phyloP scores from a whole-genome alignment of 2,329 filamentous ascomycete genomes.

The Alternaria consortialis region DNA sequence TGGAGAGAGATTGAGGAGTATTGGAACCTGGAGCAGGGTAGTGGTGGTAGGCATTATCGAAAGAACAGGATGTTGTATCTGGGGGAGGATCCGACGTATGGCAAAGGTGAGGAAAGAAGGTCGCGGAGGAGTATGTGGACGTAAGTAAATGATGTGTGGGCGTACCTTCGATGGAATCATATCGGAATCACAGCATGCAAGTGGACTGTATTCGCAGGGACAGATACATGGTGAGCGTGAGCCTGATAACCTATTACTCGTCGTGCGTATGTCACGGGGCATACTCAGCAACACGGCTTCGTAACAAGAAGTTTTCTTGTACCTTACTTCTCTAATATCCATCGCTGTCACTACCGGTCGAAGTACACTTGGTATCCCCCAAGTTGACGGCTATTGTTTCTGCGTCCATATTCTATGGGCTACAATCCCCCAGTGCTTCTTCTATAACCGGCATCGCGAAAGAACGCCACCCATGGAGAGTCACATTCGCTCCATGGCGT shows the following conservation, averaged over 20 bases:
- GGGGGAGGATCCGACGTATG: slow-evolving; percentile 19
- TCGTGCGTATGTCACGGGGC: no score
- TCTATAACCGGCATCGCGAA: background rate
- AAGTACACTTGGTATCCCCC: background rate
- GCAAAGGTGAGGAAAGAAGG: background rate
- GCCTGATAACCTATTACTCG: no score
- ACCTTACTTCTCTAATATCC: background rate
- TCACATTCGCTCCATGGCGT: background rate
- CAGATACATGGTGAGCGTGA: no score
- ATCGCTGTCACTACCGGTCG: background rate
- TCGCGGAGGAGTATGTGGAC: slow-evolving; percentile 18
- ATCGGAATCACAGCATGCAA: background rate
- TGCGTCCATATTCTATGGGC: background rate
- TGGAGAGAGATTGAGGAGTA: slow-evolving; percentile 23
- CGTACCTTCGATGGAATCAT: background rate
- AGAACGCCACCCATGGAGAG: background rate
- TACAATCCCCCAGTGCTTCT: background rate
- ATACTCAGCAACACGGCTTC: no score
- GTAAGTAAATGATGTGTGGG: background rate
- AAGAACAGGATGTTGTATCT: slow-evolving; percentile 17
- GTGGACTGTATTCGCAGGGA: background rate
- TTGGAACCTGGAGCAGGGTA: slow-evolving; percentile 25
- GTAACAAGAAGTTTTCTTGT: background rate
- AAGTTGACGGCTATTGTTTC: background rate
- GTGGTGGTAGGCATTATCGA: slow-evolving; percentile 7